These are phyloP conservation scores for Geotrichum fermentans DNA, from an alignment of 1,139 yeast genomes.

Conservation along the genomic window DNA sequence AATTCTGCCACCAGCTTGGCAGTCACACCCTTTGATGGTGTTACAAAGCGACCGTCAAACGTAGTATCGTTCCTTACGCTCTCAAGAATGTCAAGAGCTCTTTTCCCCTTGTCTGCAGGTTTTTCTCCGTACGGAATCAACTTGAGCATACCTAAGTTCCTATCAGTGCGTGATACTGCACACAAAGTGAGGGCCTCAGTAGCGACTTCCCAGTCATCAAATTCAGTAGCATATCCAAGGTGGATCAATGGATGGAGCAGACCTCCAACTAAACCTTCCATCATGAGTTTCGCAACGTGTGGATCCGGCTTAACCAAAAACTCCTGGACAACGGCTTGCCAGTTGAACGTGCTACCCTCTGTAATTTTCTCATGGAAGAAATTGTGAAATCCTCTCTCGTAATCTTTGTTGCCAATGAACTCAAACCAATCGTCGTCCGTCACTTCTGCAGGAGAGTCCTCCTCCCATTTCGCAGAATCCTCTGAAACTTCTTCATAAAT, in stretches of 20 bases:
- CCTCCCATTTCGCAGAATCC: constrained; percentile 25
- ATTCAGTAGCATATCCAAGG: constrained; percentile 36
- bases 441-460: constrained; percentile 35
- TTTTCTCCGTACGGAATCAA: constrained; percentile 14
- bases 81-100: not conserved
- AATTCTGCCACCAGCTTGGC: not conserved
- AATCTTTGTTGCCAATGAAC: constrained; percentile 30
- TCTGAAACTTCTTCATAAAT: constrained; percentile 22
- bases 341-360: constrained; percentile 29
- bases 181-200: constrained; percentile 32
- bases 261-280: constrained; percentile 30
- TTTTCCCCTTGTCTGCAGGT: not conserved
- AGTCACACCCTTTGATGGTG: constrained; percentile 1
- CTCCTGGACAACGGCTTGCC: constrained; percentile 28
- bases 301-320: constrained; percentile 20
- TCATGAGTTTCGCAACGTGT: constrained; percentile 16
- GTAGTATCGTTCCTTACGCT: constrained; percentile 24
- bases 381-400: constrained; percentile 34
- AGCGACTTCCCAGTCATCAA: constrained; percentile 32
- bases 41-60: constrained; percentile 21
- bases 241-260: constrained; percentile 36
- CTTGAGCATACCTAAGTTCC: constrained; percentile 5
- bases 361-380: constrained; percentile 33
- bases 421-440: constrained; percentile 34
- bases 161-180: constrained; percentile 15